phyloP scores from a whole-genome alignment of 2,329 filamentous ascomycete species.

The Dryadomyces quercus-mongolicae region DNA sequence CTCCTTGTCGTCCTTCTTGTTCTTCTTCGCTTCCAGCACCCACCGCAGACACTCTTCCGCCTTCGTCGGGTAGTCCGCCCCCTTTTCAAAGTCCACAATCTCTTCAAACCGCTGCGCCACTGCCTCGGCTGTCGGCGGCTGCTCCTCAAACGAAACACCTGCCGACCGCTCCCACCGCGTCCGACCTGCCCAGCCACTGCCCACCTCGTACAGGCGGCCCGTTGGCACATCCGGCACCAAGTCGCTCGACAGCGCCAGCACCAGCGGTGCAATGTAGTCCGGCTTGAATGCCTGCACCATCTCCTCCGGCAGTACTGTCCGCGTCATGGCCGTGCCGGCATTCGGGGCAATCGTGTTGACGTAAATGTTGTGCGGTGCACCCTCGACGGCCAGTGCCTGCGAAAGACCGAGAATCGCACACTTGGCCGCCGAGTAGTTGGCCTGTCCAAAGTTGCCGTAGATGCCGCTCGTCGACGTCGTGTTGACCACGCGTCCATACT shows the following conservation, averaged over 20 bases:
- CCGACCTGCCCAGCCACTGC: slow-evolving; percentile 82
- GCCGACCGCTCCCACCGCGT: slow-evolving; percentile 92
- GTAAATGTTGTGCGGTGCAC: slow-evolving; percentile 93
- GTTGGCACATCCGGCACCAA: slow-evolving; percentile 74
- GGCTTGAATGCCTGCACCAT: slow-evolving; percentile 99
- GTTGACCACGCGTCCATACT: slow-evolving; percentile 94
- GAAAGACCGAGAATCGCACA: slow-evolving; percentile 91
- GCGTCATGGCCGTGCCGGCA: slow-evolving; percentile 90
- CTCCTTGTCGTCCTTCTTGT: slow-evolving; percentile 38
- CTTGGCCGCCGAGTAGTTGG: slow-evolving; percentile 94
- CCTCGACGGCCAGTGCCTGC: slow-evolving; percentile 82
- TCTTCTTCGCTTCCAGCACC: slow-evolving; percentile 62
- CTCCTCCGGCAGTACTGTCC: slow-evolving; percentile 89
- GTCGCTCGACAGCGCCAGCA: slow-evolving; percentile 75
- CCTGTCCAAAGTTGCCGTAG: slow-evolving; percentile 98
- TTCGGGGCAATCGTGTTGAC: slow-evolving; percentile 98
- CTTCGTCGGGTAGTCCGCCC: slow-evolving; percentile 75
- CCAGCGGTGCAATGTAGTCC: slow-evolving; percentile 90
- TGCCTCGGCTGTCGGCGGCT: slow-evolving; percentile 71
- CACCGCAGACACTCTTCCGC: slow-evolving; percentile 66
- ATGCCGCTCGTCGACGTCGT: slow-evolving; percentile 95
- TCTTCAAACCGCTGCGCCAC: slow-evolving; percentile 64
- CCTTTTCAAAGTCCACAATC: slow-evolving; percentile 80
- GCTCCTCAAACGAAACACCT: slow-evolving; percentile 85
- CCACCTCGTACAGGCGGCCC: slow-evolving; percentile 85